Base-by-base conservation (phyloP, 2,329 filamentous ascomycete genomes). In the Sporothrix schenckii region DNA sequence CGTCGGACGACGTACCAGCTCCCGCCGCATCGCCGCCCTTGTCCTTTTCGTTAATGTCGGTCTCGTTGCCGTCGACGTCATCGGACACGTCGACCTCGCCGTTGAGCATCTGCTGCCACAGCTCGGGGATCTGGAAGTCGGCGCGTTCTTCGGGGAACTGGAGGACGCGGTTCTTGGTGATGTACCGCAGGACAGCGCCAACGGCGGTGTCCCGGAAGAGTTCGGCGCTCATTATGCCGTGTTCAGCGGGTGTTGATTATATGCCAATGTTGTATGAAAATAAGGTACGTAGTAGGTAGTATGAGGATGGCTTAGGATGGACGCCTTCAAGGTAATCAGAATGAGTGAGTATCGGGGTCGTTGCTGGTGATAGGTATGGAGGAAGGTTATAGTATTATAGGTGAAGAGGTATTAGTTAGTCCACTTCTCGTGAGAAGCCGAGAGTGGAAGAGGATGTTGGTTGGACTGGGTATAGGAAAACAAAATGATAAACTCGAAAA, bases 91-190 rank as follows among this genome's bases (percentile, higher is more conserved):
- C 66, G n/a, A 65, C 92, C 73, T 97, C 93, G 78, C 96, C 92
- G 77, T 91, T 93, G 63, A 94, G 83, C 7, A 88, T 84, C 71
- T 90, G 89, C 44, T 96, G 79, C 67, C 91, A 88, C 56, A 87
- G 85, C 70, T 91, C 83, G 67, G 87, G 83, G 7, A 85, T 82
- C 73, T 87, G 85, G 70, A 88, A 89, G 69, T 92, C 91, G 41
- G 87, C 86, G 69, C 89, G 86, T 72, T 93, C 91, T 68, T 88
- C 90, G 21, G 85, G 83, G 41, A 91, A 89, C 75, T 92, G 88
- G n/a, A 77, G 70, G 2, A 75, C 34, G 14, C 74, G 75, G 70
- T 77, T 78, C 21, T 72, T 56, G 9, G 76, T 77, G n/a, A 77
- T 21, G 9, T 76, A 73, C 7, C 78, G 77, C 58, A 80, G 71